Percentiles rank a stretch among this genome's conserved stretches.
phyloP scores from a whole-genome alignment of 176 grass and related monocot genomes.

The Rhynchospora breviuscula region DNA sequence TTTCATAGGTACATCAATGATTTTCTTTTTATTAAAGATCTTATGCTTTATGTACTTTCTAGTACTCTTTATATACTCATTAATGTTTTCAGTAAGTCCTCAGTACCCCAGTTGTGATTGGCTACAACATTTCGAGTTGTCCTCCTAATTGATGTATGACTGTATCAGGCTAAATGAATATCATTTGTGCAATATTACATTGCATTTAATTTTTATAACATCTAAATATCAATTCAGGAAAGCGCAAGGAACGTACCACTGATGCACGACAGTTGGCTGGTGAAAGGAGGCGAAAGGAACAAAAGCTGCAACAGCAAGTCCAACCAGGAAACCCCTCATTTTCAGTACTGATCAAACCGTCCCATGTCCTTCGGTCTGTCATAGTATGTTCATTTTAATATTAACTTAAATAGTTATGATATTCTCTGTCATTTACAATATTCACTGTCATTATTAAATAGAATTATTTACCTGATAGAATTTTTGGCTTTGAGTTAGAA shows the following conservation, averaged over 20 bases:
- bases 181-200: neutral
- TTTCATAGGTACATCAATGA: neutral
- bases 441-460: neutral
- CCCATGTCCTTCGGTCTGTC: neutral
- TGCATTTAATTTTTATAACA: slow-evolving; percentile 3
- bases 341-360: slow-evolving; percentile 17
- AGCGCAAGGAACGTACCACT: neutral
- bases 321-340: slow-evolving; percentile 35
- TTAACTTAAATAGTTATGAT: neutral
- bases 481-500: neutral
- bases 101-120: neutral
- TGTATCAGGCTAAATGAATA: neutral
- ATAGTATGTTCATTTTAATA: slow-evolving; percentile 14
- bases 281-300: neutral
- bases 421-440: neutral
- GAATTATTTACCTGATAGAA: neutral
- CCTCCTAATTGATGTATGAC: neutral
- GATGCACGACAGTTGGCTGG: neutral
- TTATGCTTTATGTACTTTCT: neutral
- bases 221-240: neutral
- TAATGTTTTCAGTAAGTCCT: neutral
- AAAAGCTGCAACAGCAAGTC: slow-evolving; percentile 8
- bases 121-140: neutral
- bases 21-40: neutral
- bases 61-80: neutral